Base-by-base conservation (phyloP, 176 grass and related monocot genomes). In the Saccharum officinarum region DNA sequence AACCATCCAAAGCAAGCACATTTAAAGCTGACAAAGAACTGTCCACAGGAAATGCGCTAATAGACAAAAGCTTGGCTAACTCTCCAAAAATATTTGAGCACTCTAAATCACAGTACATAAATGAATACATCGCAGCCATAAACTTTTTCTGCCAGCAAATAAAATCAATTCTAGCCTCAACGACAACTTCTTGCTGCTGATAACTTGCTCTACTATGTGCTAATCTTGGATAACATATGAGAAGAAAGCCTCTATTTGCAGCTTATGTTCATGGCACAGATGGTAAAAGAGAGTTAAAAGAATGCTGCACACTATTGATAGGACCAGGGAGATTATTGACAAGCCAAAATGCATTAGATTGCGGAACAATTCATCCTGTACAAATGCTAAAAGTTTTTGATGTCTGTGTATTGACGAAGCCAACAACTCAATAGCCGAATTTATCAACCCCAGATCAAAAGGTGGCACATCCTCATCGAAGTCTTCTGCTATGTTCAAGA, bases 71-170 rank as follows among this genome's bases (percentile, higher is more conserved):
- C 67, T 90, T 94, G 81, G 85, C 65, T 73, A 99, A 79, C 34
- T 99, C 97, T 95, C 96, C 97, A 81, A 99, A 98, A 81, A 95
- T 59, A 91, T 99, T 99, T 76, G 73, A 86, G 81, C 92, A 99
- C 62, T 92, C 87, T 71, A 99, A 89, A 81, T 99, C 93, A 82
- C 97, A 99, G 57, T 99, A 92, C 83, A 99, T 96, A 79, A 96
- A 96, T 3, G 82, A 90, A 92, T 96, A 96, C 97, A 99, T 99
- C 86, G 96, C 97, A 25, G 92, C 90, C 93, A 99, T 96, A 76
- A 99, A 99, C 72, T 90, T 87, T 87, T 96, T 96, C 80, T 99
- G 97, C 85, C 93, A 83, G 61, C 97, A 99, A 88, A n/a, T n/a
- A n/a, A 76, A 83, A 87, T 99, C 97, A 59, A 96, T 88, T n/a